Base-by-base conservation (phyloP, 2,329 filamentous ascomycete species). In the Epichloe aotearoae region DNA sequence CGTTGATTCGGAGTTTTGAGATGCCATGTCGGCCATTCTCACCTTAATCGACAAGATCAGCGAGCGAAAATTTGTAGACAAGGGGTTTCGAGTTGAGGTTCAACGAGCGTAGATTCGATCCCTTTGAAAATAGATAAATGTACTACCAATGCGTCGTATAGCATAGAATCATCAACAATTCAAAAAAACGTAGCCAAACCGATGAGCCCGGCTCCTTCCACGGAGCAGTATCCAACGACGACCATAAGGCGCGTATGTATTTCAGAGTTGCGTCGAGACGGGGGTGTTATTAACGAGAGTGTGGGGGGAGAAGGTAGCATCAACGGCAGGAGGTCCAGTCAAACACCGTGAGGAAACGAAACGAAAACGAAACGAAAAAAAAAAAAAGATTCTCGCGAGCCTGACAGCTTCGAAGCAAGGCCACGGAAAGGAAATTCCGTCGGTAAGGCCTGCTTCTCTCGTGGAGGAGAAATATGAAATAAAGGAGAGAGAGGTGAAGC, bases 1-100 rank as follows among this genome's bases (percentile, higher is more conserved):
- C 53, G 59, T 63, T 33, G 64, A 61, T 47, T 73, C 71, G 54
- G 68, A 62, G 47, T 57, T 57, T 52, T 63, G 60, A 54, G 55
- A 54, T 42, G 60, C 58, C 43, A 63, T 56, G 48, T 68, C 66
- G 52, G 61, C 58, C 65, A 68, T 69, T 53, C 34, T 50, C 12
- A 5, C 36, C 15, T 30, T 26, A 48, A 15, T 34, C 6, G 42
- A 33, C 43, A 36, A 39, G 37, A n/a, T 44, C 8, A 14, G 5
- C 14, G 15, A 15, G 34, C 12, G 30, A 11, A 17, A 20, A 20
- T 23, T 42, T 38, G 39, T 19, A 20, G 44, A 40, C 30, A 15
- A 19, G 49, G 8, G 43, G 36, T 50, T 49, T 17, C 19, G 42
- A 19, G 17, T 6, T 12, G 33, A 46, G 26, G 33, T 36, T 39